Base-by-base conservation (phyloP, 2,329 filamentous ascomycete genomes). In the Paradendryphiella salina region DNA sequence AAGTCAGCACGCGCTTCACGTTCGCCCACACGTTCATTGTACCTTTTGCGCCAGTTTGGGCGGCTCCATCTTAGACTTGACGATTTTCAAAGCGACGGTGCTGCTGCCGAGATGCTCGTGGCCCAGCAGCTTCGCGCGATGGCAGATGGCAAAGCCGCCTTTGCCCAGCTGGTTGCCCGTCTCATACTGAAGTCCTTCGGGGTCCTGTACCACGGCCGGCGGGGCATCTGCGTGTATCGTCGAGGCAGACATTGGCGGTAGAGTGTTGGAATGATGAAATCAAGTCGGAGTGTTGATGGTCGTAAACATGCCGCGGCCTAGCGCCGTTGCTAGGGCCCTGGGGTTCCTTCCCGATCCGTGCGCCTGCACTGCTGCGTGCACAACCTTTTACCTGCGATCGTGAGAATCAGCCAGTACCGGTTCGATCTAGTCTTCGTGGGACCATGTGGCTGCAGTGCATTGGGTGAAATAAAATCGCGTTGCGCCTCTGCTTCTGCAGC, bases 1-100 rank as follows among this genome's bases (percentile, higher is more conserved):
- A 48, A 48, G 66, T 72, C 51, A 72, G 66, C 48, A 60, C 29
- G 15, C 13, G 32, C 21, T 7, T 43, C 26, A 20, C 20, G 8
- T 17, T 28, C 20, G 4, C 38, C 23, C 13, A 2, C 20, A 40
- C 29, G 21, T 52, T 15, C 41, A 17, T 84, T 42, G 43, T 54
- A 90, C 88, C 85, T 92, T 92, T 73, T 92, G 88, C 69, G 89
- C 87, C 81, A 92, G 87, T 73, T 91, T 92, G 52, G 83, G 77
- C 6, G 87, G 87, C 66, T 80, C 78, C 88, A 92, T 92, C 68
- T 87, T 84, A 65, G 87, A 89, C 76, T 86, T 89, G 67, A 93
- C 89, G 67, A 93, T 90, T 77, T 93, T 93, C 64, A 93, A 78
- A 36, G 89, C 89, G 69, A 85, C 87, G 59, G 82, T 81, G 66